Percentiles rank a stretch among this genome's conserved stretches.
These are phyloP conservation scores for Antonospora locustae DNA, from an alignment of 371 early-diverging fungal genomes.

Conservation along the genomic window DNA sequence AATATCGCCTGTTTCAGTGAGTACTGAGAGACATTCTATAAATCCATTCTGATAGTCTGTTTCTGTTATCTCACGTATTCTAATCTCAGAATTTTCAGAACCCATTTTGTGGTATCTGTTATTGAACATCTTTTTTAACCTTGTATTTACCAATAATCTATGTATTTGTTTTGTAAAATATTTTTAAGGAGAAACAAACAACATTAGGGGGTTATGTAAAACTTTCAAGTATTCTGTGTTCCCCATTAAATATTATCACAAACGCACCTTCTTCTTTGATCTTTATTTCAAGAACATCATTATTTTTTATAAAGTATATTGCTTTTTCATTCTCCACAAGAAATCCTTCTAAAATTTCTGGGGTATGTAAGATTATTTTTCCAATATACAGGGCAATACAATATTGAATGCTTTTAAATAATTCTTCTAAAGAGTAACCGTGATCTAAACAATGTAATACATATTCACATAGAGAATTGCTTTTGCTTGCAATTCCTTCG, in stretches of 20 bases:
- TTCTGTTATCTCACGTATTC: conserved; percentile 22
- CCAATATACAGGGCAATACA: neutral
- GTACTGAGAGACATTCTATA: conserved; percentile 59
- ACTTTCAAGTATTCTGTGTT: neutral
- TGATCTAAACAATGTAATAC: neutral
- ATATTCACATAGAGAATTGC: neutral
- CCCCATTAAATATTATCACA: neutral
- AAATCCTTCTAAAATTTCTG: neutral
- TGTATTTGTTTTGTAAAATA: neutral
- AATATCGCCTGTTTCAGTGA: conserved; percentile 65
- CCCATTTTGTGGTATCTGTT: neutral
- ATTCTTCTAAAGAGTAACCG: neutral
- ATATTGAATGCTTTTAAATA: neutral
- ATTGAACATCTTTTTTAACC: neutral
- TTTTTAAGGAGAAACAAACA: neutral
- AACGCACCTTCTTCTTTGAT: neutral
- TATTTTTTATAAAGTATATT: neutral
- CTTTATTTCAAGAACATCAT: neutral
- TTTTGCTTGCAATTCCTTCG: neutral
- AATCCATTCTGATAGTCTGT: conserved; percentile 47
- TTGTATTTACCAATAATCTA: neutral
- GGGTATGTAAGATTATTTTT: neutral
- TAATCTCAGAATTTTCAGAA: conserved; percentile 4
- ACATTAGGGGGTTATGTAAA: neutral
- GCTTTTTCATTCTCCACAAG: neutral